Base-by-base conservation (phyloP, 352 stramenopile species). In the Globisporangium barbulae region DNA sequence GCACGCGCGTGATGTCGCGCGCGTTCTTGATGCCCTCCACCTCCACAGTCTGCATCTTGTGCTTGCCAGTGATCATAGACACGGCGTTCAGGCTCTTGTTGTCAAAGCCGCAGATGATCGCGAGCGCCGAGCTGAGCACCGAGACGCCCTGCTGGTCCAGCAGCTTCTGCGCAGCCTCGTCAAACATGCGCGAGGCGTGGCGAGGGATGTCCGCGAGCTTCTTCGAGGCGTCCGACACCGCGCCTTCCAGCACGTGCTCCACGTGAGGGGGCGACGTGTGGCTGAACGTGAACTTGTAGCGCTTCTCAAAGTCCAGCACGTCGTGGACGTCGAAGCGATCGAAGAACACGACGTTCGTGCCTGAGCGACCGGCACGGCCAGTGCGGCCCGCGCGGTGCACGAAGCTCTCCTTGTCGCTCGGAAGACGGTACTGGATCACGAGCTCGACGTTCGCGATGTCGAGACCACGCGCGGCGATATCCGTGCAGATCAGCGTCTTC, bases 341-440 rank as follows among this genome's bases (percentile, higher is more conserved):
- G 42, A 92, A 93, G 64, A 93, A 90, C 47, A 99, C 77, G 35
- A 90, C 94, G 74, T 92, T 93, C 37, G 82, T 90, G 33, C 87
- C 87, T 30, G 74, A 84, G 41, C 84, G 87, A 52, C 89, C 84
- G 13, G 93, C 93, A 45, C 93, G 85, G 17, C 93, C 92, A 5
- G 93, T 97, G 54, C 93, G 86, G 19, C 93, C 93, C 22, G 89
- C 90, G 37, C 95, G 91, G 69, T 98, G 95, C 47, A 98, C 90
- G 62, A 98, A 98, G 58, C 87, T 97, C 68, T 98, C 94, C 67
- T 96, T 93, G 74, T 98, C 92, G 68, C 83, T 90, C 6, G 94
- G 94, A 55, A 97, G 84, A 50, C 94, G 83, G 74, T 97, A 98
- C 73, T 98, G 93, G 33, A 98, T 87, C 44, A 97, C 90, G n/a